Evolutionary conservation across 2,329 filamentous ascomycete genomes (phyloP), one percentile per base, ranked within the genome.

Genomic region (Monilinia polystroma): DNA sequence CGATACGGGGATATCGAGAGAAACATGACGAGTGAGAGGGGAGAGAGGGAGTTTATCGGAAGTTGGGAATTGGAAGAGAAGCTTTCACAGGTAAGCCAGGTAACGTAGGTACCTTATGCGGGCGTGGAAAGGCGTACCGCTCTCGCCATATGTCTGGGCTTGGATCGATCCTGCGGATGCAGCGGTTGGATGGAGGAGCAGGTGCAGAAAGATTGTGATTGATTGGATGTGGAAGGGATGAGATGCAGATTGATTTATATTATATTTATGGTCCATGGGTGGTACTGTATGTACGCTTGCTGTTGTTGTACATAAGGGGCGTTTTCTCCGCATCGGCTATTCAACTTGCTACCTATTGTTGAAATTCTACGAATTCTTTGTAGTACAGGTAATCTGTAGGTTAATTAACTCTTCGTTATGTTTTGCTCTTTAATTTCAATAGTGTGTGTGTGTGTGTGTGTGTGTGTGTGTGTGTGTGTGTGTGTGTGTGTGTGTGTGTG

Each of bases 101-200:
- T 14, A 12, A 38, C 12, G 20, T 58, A 58, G 18, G 26, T 47
- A 45, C 35, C 20, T 20, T 59, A 35, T 59, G 57, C 57, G 43
- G 20, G 57, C 43, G n/a, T 23, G 41, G 26, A 12, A 59, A 49
- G 18, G 41, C 26, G 57, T 45, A 47, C 47, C 57, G 26, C 32
- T 7, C 7, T 59, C 57, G 26, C 32, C 29, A n/a, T 47, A 47
- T 4, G 26, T 35, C n/a, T 47, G 23, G 18, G 26, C 20, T 35
- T 49, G 43, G 41, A 59, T 59, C 57, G 41, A 59, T 59, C 57
- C 43, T 49, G 43, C 57, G 35, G 57, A 49, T 49, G 57, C n/a
- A 60, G 45, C 16, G n/a, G 41, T n/a, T 45, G 43, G 14, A 41
- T 41, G 38, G 38, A 10, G 38, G 38, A 12, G 38, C 11, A 12